Evolutionary conservation across 306 rosid species (phyloP), one percentile per base, ranked within the genome.

Genomic region (Vicia villosa): DNA sequence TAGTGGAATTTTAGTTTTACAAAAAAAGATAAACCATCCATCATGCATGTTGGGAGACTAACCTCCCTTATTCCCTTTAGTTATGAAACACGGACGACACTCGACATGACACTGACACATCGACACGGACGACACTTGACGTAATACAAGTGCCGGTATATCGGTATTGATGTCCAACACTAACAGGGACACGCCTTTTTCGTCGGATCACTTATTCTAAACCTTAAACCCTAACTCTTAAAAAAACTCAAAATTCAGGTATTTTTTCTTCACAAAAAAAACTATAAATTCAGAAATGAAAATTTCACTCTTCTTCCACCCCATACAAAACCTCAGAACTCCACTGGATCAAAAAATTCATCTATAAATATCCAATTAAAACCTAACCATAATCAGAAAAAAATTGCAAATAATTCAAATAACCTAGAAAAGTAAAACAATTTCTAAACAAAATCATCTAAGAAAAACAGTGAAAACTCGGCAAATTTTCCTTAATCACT

Each of bases 331-430:
- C 62, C 17, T 43, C 13, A 52, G 17, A 30, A 12, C 17, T 59
- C 36, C 24, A 68, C 24, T 38, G 36, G 56, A 68, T 20, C 7
- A 26, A 1, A 77, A 63, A 51, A 16, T 73, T n/a, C 24, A 63
- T 55, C 65, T 22, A 40, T 28, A 70, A 20, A 10, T 22, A 36
- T 9, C 54, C 45, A 72, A 68, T 37, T 32, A 54, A 68, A 46
- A 46, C 34, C 17, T 43, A 68, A 72, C 17, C 55, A 56, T 21
- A 61, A 63, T 56, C 34, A 8, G 5, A 5, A 52, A 38, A 47
- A 55, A 52, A 68, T 46, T 62, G 5, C 2, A 36, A 21, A 73
- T 5, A 41, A 40, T 13, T 46, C 20, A 30, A 19, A 38, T 21
- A 22, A 20, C 70, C 28, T 42, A 17, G 12, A 69, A 34, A 34